phyloP scores from a whole-genome alignment of 1,284 basidiomycete species.

The Sporisorium exsertum region DNA sequence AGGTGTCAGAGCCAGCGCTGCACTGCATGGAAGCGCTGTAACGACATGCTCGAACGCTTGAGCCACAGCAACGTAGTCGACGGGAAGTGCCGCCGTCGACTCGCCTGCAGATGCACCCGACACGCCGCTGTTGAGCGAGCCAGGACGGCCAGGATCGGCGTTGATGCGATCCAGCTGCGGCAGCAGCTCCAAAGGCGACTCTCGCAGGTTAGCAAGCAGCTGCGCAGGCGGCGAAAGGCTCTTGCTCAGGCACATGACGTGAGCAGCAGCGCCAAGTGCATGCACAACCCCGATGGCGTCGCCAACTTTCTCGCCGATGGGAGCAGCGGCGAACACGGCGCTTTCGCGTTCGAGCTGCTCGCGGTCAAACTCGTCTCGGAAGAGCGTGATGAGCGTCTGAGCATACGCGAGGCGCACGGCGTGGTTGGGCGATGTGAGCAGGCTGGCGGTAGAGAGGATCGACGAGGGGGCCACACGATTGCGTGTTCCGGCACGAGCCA shows the following conservation, averaged over 20 bases:
- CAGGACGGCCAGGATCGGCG: constrained; percentile 65
- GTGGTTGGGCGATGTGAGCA: constrained; percentile 56
- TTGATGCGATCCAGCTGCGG: constrained; percentile 72
- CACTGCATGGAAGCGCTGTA: constrained; percentile 78
- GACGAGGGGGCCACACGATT: constrained; percentile 52
- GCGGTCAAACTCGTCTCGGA: constrained; percentile 51
- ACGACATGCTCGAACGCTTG: constrained; percentile 79
- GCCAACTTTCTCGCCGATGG: constrained; percentile 36
- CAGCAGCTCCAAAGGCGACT: constrained; percentile 69
- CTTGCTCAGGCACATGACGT: constrained; percentile 55
- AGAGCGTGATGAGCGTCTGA: constrained; percentile 58
- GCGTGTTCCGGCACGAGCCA: constrained; percentile 51
- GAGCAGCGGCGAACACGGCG: constrained; percentile 34
- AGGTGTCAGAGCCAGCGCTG: constrained; percentile 81
- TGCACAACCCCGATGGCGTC: constrained; percentile 58
- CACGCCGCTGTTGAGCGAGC: constrained; percentile 27
- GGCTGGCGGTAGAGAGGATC: constrained; percentile 45
- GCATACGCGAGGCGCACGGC: constrained; percentile 57
- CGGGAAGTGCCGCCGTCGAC: constrained; percentile 71
- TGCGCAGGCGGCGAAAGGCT: constrained; percentile 52
- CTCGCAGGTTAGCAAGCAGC: constrained; percentile 31
- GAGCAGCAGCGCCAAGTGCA: constrained; percentile 57
- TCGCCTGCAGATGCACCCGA: constrained; percentile 26
- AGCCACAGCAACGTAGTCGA: constrained; percentile 83
- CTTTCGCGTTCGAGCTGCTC: constrained; percentile 27